A percentile compares a stretch with the other conserved stretches of the same genome.
Evolutionary conservation across 1,139 yeast genomes (phyloP).

Genomic region (Eremothecium cymbalariae): DNA sequence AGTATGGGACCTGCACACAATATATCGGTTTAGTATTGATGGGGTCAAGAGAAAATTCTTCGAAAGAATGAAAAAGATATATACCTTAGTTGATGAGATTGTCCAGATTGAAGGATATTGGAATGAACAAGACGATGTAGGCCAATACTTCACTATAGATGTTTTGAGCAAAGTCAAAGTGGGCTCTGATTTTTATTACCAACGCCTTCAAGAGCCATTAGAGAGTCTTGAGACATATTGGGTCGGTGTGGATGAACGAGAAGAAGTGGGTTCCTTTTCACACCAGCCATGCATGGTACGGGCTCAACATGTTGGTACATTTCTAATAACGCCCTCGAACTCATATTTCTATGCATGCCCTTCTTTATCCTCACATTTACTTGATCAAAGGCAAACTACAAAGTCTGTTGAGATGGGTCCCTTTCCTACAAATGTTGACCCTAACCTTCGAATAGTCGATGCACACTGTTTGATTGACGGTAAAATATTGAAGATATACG

Average conservation of each 20-base stretch:
- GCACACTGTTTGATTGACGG: background rate
- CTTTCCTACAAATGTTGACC: background rate
- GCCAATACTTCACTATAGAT: conserved; percentile 3
- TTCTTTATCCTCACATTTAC: background rate
- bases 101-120: conserved; percentile 3
- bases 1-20: conserved; percentile 6
- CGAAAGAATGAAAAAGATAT: background rate
- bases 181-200: background rate
- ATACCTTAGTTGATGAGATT: conserved; percentile 4
- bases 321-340: conserved; percentile 1
- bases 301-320: conserved; percentile 1
- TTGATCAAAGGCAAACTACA: background rate
- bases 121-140: conserved; percentile 3
- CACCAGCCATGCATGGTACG: background rate
- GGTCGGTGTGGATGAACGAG: background rate
- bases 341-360: background rate
- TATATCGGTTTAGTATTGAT: conserved; percentile 3
- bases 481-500: background rate
- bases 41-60: background rate
- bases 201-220: conserved; percentile 6
- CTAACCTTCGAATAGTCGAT: conserved; percentile 1
- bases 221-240: conserved; percentile 1
- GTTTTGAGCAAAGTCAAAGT: background rate
- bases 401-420: conserved; percentile 2
- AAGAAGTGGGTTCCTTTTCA: background rate